Percentiles rank a stretch among this genome's conserved stretches.
Conservation (phyloP, 768 basidiomycete genomes). For the Termitomyces sp. region DNA sequence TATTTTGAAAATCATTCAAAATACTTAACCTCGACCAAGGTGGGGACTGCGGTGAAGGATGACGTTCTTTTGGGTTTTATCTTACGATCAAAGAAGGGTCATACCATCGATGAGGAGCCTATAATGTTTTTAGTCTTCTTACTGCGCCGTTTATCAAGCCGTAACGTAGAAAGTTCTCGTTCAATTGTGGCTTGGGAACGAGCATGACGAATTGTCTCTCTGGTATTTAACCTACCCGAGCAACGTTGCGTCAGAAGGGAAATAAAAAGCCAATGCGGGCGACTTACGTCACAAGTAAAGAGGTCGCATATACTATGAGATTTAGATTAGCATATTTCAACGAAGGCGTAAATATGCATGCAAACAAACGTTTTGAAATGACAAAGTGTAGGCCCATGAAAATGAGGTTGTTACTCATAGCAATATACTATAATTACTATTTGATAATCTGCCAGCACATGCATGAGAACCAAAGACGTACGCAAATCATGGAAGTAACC, state of each 20-base stretch:
- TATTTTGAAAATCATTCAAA: not conserved
- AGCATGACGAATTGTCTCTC: constrained; percentile 15
- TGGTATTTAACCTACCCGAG: constrained; percentile 17
- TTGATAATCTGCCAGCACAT: not conserved
- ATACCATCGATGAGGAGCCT: not conserved
- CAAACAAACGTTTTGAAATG: constrained; percentile 30
- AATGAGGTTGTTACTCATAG: constrained; percentile 22
- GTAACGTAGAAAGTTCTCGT: constrained; percentile 3
- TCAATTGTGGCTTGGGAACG: constrained; percentile 5
- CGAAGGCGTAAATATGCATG: not conserved
- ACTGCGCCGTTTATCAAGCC: constrained; percentile 3
- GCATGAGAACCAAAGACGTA: not conserved
- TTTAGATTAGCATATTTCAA: not conserved
- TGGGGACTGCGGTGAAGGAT: not conserved
- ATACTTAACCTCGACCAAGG: not conserved
- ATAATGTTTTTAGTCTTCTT: not conserved
- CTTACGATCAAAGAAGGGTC: not conserved
- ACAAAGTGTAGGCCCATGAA: constrained; percentile 38
- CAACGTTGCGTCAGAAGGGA: not conserved
- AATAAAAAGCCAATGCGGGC: not conserved
- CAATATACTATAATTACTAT: not conserved
- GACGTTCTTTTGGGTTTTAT: not conserved
- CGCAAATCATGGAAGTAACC: constrained; percentile 9
- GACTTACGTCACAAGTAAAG: constrained; percentile 1
- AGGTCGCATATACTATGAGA: constrained; percentile 19